Evolutionary conservation across 1,284 basidiomycete species (phyloP).

Genomic region (Ceratobasidium sp.): DNA sequence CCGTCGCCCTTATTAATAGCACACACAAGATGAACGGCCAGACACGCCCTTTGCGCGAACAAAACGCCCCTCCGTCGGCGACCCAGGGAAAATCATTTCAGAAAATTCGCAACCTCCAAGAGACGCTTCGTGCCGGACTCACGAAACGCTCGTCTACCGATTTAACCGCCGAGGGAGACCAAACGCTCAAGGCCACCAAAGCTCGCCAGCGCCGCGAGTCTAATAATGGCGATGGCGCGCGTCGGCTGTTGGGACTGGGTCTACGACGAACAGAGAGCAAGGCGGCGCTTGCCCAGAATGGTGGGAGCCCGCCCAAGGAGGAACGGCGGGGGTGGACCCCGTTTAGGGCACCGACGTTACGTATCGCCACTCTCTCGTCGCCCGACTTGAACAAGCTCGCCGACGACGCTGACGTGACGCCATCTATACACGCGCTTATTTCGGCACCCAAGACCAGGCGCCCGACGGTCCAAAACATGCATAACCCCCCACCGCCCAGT

Average conservation of each 20-base stretch:
- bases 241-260: conserved; percentile 34
- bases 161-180: conserved; percentile 28
- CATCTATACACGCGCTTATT: conserved; percentile 41
- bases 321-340: conserved; percentile 36
- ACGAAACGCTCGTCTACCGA: conserved; percentile 32
- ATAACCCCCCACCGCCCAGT: conserved; percentile 25
- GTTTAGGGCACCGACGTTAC: conserved; percentile 41
- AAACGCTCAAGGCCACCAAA: conserved; percentile 21
- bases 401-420: conserved; percentile 31
- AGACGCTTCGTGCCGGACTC: conserved; percentile 35
- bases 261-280: conserved; percentile 41
- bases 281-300: conserved; percentile 23
- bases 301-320: conserved; percentile 1
- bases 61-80: conserved; percentile 31
- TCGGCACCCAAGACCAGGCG: conserved; percentile 44
- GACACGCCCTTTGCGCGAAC: conserved; percentile 29
- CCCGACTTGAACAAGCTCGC: conserved; percentile 31
- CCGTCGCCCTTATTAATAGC: conserved; percentile 41
- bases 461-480: conserved; percentile 41
- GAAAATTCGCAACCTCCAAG: conserved; percentile 39
- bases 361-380: conserved; percentile 41
- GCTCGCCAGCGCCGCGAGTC: conserved; percentile 1
- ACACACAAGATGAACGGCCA: conserved; percentile 39
- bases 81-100: conserved; percentile 40
- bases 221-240: conserved; percentile 16